A percentile compares a stretch with the other conserved stretches of the same genome.
Conservation (phyloP, 1,284 basidiomycete species). For the Pterula multifida region DNA sequence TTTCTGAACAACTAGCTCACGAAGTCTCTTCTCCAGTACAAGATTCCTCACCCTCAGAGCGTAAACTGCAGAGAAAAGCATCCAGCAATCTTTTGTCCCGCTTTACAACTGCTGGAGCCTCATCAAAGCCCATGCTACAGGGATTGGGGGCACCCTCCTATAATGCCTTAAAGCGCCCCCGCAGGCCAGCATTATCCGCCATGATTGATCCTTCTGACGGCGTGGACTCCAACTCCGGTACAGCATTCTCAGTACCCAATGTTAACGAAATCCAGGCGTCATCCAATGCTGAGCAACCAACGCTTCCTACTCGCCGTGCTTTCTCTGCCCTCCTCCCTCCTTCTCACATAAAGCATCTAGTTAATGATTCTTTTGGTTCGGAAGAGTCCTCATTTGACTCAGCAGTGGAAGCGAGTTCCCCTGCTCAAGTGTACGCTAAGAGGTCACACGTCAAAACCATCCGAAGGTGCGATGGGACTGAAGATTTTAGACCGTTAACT, state of each 20-base stretch:
- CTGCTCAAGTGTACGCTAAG: slow-evolving; percentile 64
- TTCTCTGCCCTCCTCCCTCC: slow-evolving; percentile 63
- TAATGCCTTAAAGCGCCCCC: slow-evolving; percentile 42
- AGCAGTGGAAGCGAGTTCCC: slow-evolving; percentile 56
- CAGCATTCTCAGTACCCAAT: slow-evolving; percentile 20
- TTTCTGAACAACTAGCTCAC: slow-evolving; percentile 18
- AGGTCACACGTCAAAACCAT: slow-evolving; percentile 64
- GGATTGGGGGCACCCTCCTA: slow-evolving; percentile 46
- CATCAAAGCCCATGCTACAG: slow-evolving; percentile 39
- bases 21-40: slow-evolving; percentile 44
- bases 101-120: slow-evolving; percentile 14
- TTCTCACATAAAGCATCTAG: slow-evolving; percentile 16
- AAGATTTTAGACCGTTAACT: slow-evolving; percentile 61
- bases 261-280: slow-evolving; percentile 10
- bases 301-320: slow-evolving; percentile 47
- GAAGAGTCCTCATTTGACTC: slow-evolving; percentile 47
- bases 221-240: slow-evolving; percentile 27
- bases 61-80: slow-evolving; percentile 49
- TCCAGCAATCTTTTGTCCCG: slow-evolving; percentile 30
- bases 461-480: slow-evolving; percentile 64
- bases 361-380: slow-evolving; percentile 27
- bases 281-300: slow-evolving; percentile 14
- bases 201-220: slow-evolving; percentile 35
- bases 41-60: slow-evolving; percentile 51
- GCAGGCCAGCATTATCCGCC: slow-evolving; percentile 58